phyloP scores from a whole-genome alignment of 148 eudicot genomes.

The Dianthus caryophyllus region DNA sequence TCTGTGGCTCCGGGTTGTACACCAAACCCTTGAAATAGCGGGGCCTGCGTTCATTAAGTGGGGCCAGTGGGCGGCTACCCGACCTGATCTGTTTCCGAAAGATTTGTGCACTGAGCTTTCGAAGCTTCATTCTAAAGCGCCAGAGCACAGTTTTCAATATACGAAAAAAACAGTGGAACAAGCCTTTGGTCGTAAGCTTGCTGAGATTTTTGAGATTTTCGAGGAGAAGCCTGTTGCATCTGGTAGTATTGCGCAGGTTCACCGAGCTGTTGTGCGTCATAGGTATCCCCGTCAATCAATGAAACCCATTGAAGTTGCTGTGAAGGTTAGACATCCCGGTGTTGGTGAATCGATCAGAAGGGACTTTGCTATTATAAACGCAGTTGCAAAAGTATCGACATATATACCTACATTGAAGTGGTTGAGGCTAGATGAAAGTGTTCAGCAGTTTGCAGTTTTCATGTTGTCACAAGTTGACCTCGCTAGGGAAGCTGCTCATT shows the following conservation, averaged over 20 bases:
- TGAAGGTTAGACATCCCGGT: slow-evolving; percentile 92
- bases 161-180: slow-evolving; percentile 76
- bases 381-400: slow-evolving; percentile 61
- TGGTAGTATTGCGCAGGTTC: slow-evolving; percentile 94
- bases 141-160: slow-evolving; percentile 82
- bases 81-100: slow-evolving; percentile 87
- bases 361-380: slow-evolving; percentile 77
- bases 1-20: slow-evolving; percentile 76
- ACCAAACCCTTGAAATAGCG: slow-evolving; percentile 71
- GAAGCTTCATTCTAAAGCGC: slow-evolving; percentile 89
- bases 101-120: slow-evolving; percentile 77
- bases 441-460: slow-evolving; percentile 89
- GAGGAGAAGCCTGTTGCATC: slow-evolving; percentile 92
- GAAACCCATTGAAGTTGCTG: slow-evolving; percentile 81
- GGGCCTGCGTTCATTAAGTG: slow-evolving; percentile 99
- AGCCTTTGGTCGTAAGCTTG: slow-evolving; percentile 79
- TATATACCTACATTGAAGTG: slow-evolving; percentile 68
- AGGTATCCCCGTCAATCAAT: slow-evolving; percentile 49
- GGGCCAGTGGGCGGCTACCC: slow-evolving; percentile 99
- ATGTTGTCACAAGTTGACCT: slow-evolving; percentile 98
- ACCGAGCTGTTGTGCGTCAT: slow-evolving; percentile 67
- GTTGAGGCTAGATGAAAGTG: slow-evolving; percentile 90
- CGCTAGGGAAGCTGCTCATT: slow-evolving; percentile 90
- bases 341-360: slow-evolving; percentile 83
- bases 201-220: slow-evolving; percentile 80